Evolutionary conservation across 208 protist genomes (phyloP).

Genomic region (Crithidia mellificae): DNA sequence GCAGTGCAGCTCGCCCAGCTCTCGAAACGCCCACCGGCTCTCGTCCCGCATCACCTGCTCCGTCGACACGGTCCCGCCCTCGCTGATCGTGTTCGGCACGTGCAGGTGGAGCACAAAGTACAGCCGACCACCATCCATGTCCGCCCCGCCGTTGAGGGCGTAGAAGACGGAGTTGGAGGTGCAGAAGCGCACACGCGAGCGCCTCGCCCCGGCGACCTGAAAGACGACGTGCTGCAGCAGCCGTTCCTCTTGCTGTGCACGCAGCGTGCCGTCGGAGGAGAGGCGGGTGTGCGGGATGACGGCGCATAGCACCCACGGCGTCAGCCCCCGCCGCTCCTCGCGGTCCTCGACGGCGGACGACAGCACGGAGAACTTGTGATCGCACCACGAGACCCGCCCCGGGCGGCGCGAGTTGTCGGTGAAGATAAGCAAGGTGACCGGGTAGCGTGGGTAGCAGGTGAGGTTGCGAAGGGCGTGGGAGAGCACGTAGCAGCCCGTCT

Average conservation of each 20-base stretch:
- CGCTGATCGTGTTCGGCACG: constrained; percentile 11
- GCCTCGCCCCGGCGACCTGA: constrained; percentile 42
- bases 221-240: constrained; percentile 64
- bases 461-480: constrained; percentile 40
- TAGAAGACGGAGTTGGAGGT: constrained; percentile 53
- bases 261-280: constrained; percentile 21
- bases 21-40: constrained; percentile 44
- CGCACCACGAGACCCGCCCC: constrained; percentile 53
- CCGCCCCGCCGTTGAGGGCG: constrained; percentile 50
- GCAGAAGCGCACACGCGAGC: constrained; percentile 41
- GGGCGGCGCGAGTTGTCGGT: constrained; percentile 69
- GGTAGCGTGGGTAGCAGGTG: constrained; percentile 31
- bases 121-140: constrained; percentile 65
- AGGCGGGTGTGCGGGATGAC: constrained; percentile 60
- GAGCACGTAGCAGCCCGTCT: constrained; percentile 47
- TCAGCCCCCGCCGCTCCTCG: constrained; percentile 40
- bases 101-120: constrained; percentile 75
- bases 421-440: constrained; percentile 57
- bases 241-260: constrained; percentile 38
- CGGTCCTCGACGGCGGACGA: constrained; percentile 31
- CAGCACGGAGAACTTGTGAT: constrained; percentile 47
- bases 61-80: neutral
- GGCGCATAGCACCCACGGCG: constrained; percentile 78
- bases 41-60: constrained; percentile 32
- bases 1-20: constrained; percentile 50